Base-by-base conservation (phyloP, 495 filamentous ascomycete species). In the Darksidea phi region DNA sequence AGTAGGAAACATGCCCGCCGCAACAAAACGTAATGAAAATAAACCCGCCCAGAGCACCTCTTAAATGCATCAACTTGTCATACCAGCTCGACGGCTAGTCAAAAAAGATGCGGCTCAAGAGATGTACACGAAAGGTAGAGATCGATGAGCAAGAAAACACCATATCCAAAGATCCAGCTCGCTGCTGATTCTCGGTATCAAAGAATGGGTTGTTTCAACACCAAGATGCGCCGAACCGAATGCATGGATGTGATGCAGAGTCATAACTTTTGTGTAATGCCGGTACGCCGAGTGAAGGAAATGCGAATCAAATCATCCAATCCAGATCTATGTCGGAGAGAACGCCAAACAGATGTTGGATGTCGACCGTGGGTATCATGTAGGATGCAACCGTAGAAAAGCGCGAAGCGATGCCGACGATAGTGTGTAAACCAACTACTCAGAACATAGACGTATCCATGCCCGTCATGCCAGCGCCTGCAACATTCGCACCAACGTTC, bases 401-500 rank as follows among this genome's bases (percentile, higher is more conserved):
- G 28, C 28, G 28, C 3, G 28, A 32, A 32, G 28, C 28, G 28
- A 32, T 32, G 28, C 28, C 10, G 28, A 32, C 28, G 28, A 32
- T 32, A 10, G 28, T 32, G 28, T 32, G 28, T 32, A 53, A 23
- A 5, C 13, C 45, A 37, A 43, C 0, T 10, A 26, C 41, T 59
- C 42, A 67, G 37, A 59, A 67, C 70, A 73, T 71, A 3, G 66
- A 63, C 20, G 72, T 67, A 24, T 62, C 68, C 66, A 76, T 72
- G 20, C 70, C 70, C 12, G 67, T 43, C 52, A 76, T 63, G 36
- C 73, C 73, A 13, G 73, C 72, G 2, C 73, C 73, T n/a, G 74
- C 74, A 41, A 76, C 70, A 43, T 76, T 76, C 32, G 67, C 72
- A 42, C 68, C 67, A 50, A 74, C 67, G 49, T 61, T 60, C 64